Evolutionary conservation across 345 rosid genomes (phyloP).

Genomic region (Eutrema japonicum): DNA sequence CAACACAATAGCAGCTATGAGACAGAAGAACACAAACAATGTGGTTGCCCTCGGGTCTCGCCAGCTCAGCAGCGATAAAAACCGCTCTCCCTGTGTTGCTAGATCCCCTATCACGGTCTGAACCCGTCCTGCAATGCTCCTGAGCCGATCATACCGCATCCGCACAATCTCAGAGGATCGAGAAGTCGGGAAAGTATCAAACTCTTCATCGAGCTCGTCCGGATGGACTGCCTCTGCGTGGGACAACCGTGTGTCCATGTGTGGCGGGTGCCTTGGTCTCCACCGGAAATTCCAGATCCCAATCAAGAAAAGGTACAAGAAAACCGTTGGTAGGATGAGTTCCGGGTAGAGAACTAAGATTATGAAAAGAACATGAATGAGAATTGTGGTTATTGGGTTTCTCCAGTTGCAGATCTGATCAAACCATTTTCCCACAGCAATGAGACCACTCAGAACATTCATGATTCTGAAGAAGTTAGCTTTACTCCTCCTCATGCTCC

Average conservation of each 20-base stretch:
- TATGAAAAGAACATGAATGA: slow-evolving; percentile 79
- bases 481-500: slow-evolving; percentile 99
- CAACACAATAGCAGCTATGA: slow-evolving; percentile 76
- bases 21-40: slow-evolving; percentile 80
- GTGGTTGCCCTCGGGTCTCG: slow-evolving; percentile 95
- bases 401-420: slow-evolving; percentile 94
- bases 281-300: slow-evolving; percentile 92
- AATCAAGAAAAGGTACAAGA: slow-evolving; percentile 86
- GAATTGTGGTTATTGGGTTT: slow-evolving; percentile 84
- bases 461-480: slow-evolving; percentile 63
- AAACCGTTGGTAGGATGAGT: slow-evolving; percentile 82
- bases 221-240: slow-evolving; percentile 89
- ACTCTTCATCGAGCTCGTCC: slow-evolving; percentile 94
- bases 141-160: slow-evolving; percentile 88
- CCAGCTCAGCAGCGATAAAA: slow-evolving; percentile 89
- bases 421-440: slow-evolving; percentile 87
- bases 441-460: slow-evolving; percentile 68
- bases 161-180: slow-evolving; percentile 68
- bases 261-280: slow-evolving; percentile 94
- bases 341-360: slow-evolving; percentile 90
- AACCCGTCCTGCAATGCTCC: slow-evolving; percentile 90
- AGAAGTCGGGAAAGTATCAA: slow-evolving; percentile 87
- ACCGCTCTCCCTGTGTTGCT: slow-evolving; percentile 93
- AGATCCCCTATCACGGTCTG: slow-evolving; percentile 97
- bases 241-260: slow-evolving; percentile 93